Percentiles rank a stretch among this genome's conserved stretches.
Conservation (phyloP, 345 rosid genomes). For the Durio zibethinus region DNA sequence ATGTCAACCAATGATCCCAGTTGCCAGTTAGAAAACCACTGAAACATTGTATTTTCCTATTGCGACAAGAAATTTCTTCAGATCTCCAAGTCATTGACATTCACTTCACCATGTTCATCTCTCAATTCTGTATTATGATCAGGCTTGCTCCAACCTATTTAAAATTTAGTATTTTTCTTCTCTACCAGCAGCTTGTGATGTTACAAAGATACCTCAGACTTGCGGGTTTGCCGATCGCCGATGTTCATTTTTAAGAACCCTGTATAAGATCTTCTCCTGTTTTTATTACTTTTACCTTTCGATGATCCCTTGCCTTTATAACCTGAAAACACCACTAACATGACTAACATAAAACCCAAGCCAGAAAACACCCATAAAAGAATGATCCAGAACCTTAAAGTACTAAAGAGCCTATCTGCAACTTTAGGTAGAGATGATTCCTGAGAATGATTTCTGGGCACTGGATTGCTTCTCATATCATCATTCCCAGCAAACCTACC, state of each 20-base stretch:
- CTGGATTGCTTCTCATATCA: conserved; percentile 27
- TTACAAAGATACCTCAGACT: conserved; percentile 39
- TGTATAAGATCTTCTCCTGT: conserved; percentile 55
- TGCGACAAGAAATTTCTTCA: not conserved
- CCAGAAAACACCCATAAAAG: conserved; percentile 70
- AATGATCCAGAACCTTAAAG: conserved; percentile 71
- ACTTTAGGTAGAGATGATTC: conserved; percentile 28
- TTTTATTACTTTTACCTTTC: conserved; percentile 59
- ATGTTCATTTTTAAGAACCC: conserved; percentile 43
- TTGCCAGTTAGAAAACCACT: not conserved
- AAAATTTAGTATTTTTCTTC: not conserved
- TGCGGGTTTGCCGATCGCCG: conserved; percentile 44
- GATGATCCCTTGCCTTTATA: conserved; percentile 47
- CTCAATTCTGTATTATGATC: not conserved
- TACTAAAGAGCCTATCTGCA: conserved; percentile 50
- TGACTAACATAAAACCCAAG: conserved; percentile 62
- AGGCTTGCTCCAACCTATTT: not conserved
- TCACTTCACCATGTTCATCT: not conserved
- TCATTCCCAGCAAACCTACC: conserved; percentile 29
- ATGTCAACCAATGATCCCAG: not conserved
- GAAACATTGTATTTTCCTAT: not conserved
- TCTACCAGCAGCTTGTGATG: conserved; percentile 7
- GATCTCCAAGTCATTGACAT: not conserved
- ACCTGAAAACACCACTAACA: conserved; percentile 51
- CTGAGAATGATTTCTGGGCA: conserved; percentile 25